A percentile compares a stretch with the other conserved stretches of the same genome.
Conservation (phyloP, 352 stramenopile genomes). For the Achlya hypogyna region DNA sequence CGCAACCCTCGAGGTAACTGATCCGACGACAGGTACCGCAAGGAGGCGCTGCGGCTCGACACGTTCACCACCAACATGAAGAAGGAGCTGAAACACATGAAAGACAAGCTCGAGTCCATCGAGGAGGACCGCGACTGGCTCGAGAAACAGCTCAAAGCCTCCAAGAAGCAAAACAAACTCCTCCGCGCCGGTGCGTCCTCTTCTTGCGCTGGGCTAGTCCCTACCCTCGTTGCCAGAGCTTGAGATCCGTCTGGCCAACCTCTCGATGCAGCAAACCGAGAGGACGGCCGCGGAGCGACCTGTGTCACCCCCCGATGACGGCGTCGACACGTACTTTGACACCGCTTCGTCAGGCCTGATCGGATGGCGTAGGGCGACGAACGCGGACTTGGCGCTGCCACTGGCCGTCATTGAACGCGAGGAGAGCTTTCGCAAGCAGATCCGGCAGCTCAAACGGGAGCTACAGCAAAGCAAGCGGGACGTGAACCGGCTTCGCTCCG, state of each 20-base stretch:
- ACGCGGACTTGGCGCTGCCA: background rate
- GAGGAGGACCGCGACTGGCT: slow-evolving; percentile 89
- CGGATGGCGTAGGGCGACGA: background rate
- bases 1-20: too few species aligned
- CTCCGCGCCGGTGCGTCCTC: slow-evolving; percentile 43
- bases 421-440: slow-evolving; percentile 59
- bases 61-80: slow-evolving; percentile 87
- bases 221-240: background rate
- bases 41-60: slow-evolving; percentile 86
- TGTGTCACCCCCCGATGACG: background rate
- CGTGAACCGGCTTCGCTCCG: slow-evolving; percentile 31
- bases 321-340: background rate
- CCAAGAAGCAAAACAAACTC: slow-evolving; percentile 92
- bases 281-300: background rate
- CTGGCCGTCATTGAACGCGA: slow-evolving; percentile 43
- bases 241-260: slow-evolving; percentile 16
- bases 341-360: background rate
- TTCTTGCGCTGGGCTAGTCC: background rate
- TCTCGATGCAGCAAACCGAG: background rate
- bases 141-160: slow-evolving; percentile 88
- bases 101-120: slow-evolving; percentile 84
- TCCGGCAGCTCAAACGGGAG: slow-evolving; percentile 55
- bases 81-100: slow-evolving; percentile 89
- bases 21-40: slow-evolving; percentile 43
- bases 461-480: slow-evolving; percentile 57